Conservation (phyloP, 441 rosid genomes). For the Adansonia rubrostipa region DNA sequence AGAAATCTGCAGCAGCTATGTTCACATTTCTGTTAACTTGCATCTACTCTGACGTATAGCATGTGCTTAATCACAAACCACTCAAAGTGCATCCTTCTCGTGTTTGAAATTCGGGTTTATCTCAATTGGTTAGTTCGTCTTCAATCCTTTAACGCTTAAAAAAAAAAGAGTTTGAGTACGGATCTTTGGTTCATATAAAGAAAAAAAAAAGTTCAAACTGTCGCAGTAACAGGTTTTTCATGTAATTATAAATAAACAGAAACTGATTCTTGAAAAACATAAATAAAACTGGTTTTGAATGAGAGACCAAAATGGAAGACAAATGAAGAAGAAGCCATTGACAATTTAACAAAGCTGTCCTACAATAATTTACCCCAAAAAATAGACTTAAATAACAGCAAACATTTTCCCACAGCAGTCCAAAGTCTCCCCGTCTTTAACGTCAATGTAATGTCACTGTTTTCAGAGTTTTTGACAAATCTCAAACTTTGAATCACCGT, state of each 20-base stretch:
- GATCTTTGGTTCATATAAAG: too few species aligned
- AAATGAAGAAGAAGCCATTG: background rate
- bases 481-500: background rate
- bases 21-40: background rate
- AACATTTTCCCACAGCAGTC: background rate
- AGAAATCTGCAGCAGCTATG: background rate
- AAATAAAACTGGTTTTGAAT: too few species aligned
- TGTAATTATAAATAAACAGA: too few species aligned
- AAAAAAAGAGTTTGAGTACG: too few species aligned
- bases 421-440: background rate
- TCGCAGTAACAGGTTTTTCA: too few species aligned
- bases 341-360: background rate
- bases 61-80: too few species aligned
- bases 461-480: background rate
- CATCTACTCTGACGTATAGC: background rate
- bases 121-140: too few species aligned
- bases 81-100: too few species aligned
- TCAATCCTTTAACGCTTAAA: too few species aligned
- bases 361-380: background rate
- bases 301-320: background rate
- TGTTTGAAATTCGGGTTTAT: too few species aligned
- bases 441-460: background rate
- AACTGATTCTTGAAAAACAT: too few species aligned
- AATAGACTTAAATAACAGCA: background rate
- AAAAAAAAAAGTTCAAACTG: too few species aligned